Evolutionary conservation across 2,329 filamentous ascomycete genomes (phyloP).

Genomic region (Alternaria metachromatica): DNA sequence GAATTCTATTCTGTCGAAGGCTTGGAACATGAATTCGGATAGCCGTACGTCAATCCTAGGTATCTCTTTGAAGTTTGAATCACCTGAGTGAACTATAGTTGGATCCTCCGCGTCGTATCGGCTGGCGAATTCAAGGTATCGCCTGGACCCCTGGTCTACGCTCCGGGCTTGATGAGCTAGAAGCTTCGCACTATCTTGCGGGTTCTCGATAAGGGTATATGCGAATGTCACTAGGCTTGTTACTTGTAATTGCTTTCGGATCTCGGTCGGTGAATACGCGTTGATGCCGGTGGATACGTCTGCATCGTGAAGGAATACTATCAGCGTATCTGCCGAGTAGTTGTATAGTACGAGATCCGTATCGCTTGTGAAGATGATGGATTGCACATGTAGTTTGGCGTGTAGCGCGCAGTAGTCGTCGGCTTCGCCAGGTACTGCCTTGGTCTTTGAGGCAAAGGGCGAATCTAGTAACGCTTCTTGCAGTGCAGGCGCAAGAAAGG

Average conservation of each 20-base stretch:
- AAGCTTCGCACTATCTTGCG: constrained; percentile 37
- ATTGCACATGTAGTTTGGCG: constrained; percentile 62
- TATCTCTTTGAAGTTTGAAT: neutral
- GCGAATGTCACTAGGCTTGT: constrained; percentile 49
- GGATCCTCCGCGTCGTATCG: constrained; percentile 30
- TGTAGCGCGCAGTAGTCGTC: constrained; percentile 78
- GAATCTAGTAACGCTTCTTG: constrained; percentile 70
- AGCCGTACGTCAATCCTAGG: constrained; percentile 41
- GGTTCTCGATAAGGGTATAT: constrained; percentile 47
- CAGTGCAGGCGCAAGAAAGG: constrained; percentile 79
- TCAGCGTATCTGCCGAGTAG: constrained; percentile 65
- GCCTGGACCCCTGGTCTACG: constrained; percentile 19
- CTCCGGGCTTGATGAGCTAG: constrained; percentile 31
- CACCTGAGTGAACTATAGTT: constrained; percentile 4
- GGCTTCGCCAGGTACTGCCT: constrained; percentile 81
- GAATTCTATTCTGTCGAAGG: constrained; percentile 25
- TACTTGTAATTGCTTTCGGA: constrained; percentile 57
- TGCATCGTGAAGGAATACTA: constrained; percentile 74
- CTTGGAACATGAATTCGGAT: constrained; percentile 42
- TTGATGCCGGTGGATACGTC: constrained; percentile 48
- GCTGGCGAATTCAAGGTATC: constrained; percentile 40
- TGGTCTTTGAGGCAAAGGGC: constrained; percentile 51
- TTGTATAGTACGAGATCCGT: constrained; percentile 83
- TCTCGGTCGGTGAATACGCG: constrained; percentile 51
- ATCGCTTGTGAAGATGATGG: constrained; percentile 78